Evolutionary conservation across 306 rosid genomes (phyloP).

Genomic region (Cyamopsis tetragonoloba): DNA sequence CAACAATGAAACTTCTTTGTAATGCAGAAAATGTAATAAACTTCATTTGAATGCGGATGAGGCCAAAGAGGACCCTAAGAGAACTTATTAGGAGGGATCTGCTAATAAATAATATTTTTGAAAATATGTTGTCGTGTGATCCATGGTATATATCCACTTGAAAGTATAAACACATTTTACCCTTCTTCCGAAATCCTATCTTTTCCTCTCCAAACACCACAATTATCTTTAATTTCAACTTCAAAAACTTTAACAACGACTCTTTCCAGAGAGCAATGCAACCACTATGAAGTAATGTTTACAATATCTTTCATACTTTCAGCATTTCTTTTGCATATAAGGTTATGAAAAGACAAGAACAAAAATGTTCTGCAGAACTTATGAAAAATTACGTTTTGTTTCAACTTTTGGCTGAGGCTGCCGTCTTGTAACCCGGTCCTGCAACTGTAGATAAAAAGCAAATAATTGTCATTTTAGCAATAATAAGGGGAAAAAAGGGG

Average conservation of each 20-base stretch:
- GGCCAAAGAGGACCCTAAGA: too few species aligned
- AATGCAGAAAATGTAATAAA: not conserved
- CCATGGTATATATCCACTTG: too few species aligned
- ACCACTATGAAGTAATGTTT: not conserved
- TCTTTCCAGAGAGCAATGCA: not conserved
- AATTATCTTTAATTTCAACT: constrained; percentile 7
- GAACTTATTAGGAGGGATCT: too few species aligned
- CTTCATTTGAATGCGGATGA: not conserved
- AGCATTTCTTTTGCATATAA: not conserved
- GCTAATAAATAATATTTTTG: too few species aligned
- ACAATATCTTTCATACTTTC: not conserved
- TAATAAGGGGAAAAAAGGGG: not conserved
- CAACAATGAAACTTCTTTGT: not conserved
- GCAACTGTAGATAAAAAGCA: constrained; percentile 32
- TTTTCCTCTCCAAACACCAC: not conserved
- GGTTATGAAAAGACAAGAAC: not conserved
- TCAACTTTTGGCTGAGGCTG: constrained; percentile 38
- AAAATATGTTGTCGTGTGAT: too few species aligned
- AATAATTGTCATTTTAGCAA: constrained; percentile 22
- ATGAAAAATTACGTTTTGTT: constrained; percentile 49
- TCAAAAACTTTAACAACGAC: not conserved
- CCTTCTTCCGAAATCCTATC: not conserved
- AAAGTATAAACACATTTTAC: not conserved
- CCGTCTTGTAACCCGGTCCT: constrained; percentile 46
- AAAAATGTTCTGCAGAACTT: not conserved